These are phyloP conservation scores for Venturia pyrina DNA, from an alignment of 2,329 filamentous ascomycete species.

Conservation along the genomic window DNA sequence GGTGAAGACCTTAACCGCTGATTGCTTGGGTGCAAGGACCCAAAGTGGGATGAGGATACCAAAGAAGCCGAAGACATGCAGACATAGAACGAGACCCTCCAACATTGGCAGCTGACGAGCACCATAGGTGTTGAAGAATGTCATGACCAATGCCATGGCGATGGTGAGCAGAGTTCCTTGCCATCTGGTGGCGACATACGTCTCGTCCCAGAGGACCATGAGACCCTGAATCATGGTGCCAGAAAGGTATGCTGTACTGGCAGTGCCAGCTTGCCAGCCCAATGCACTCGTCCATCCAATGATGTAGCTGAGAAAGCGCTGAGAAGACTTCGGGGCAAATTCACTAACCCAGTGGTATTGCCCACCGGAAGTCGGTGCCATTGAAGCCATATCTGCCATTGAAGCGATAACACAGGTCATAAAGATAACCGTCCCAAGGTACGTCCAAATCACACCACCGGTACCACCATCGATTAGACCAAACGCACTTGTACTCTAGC, in stretches of 20 bases:
- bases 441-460: constrained; percentile 13
- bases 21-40: constrained; percentile 20
- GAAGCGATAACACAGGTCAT: constrained; percentile 13
- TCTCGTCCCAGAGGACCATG: constrained; percentile 26
- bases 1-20: constrained; percentile 19
- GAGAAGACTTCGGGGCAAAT: constrained; percentile 13
- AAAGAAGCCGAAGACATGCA: constrained; percentile 22
- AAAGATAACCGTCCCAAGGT: background rate
- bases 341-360: constrained; percentile 28
- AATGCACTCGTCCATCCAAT: constrained; percentile 24
- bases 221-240: constrained; percentile 26
- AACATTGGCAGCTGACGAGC: constrained; percentile 21
- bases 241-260: constrained; percentile 14
- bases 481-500: constrained; percentile 3
- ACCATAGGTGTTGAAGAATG: constrained; percentile 19
- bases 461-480: constrained; percentile 14
- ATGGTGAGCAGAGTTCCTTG: constrained; percentile 15
- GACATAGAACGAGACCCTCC: constrained; percentile 21
- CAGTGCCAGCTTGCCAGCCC: constrained; percentile 14
- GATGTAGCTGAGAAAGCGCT: constrained; percentile 15
- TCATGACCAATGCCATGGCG: constrained; percentile 14
- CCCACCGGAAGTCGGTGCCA: constrained; percentile 18
- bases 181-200: constrained; percentile 21
- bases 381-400: constrained; percentile 15
- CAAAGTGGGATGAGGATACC: constrained; percentile 23